A percentile compares a stretch with the other conserved stretches of the same genome.
These are phyloP conservation scores for Tilletia walkeri DNA, from an alignment of 1,284 basidiomycete genomes.

Conservation along the genomic window DNA sequence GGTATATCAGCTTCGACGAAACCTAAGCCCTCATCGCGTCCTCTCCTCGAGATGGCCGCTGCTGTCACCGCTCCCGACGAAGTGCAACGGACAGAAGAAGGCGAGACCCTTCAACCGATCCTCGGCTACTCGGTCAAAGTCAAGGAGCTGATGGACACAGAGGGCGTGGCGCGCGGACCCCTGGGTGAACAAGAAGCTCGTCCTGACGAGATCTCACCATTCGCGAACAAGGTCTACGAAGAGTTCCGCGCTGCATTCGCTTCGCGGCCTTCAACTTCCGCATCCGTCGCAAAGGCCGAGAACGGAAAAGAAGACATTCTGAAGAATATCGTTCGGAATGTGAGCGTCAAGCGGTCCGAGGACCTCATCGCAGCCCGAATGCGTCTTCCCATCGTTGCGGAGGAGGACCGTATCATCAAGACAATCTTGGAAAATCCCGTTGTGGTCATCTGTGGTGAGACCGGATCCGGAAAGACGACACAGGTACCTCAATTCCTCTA, in stretches of 20 bases:
- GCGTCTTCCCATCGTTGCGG: slow-evolving; percentile 81
- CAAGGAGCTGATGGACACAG: slow-evolving; percentile 44
- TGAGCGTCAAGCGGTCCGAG: slow-evolving; percentile 68
- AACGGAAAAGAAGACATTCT: neutral
- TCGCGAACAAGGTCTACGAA: slow-evolving; percentile 34
- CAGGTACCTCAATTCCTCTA: slow-evolving; percentile 91
- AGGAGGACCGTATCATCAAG: slow-evolving; percentile 93
- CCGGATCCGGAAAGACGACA: slow-evolving; percentile 97
- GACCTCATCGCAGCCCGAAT: slow-evolving; percentile 77
- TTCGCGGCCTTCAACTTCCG: neutral
- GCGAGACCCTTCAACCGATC: slow-evolving; percentile 38
- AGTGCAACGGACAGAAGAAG: slow-evolving; percentile 31
- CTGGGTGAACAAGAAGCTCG: slow-evolving; percentile 41
- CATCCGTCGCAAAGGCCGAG: neutral
- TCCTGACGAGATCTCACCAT: slow-evolving; percentile 32
- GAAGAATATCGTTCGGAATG: slow-evolving; percentile 56
- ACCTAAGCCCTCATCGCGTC: neutral
- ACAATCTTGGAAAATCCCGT: slow-evolving; percentile 80
- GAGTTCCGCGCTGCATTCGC: slow-evolving; percentile 20
- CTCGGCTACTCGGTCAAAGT: slow-evolving; percentile 45
- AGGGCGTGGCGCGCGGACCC: slow-evolving; percentile 51
- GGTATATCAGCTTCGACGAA: neutral
- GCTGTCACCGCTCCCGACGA: slow-evolving; percentile 19
- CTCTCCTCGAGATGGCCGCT: slow-evolving; percentile 15
- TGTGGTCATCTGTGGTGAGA: slow-evolving; percentile 75